Percentiles rank a stretch among this genome's conserved stretches.
Evolutionary conservation across 176 grass and related monocot species (phyloP).

Genomic region (Ensete ventricosum): DNA sequence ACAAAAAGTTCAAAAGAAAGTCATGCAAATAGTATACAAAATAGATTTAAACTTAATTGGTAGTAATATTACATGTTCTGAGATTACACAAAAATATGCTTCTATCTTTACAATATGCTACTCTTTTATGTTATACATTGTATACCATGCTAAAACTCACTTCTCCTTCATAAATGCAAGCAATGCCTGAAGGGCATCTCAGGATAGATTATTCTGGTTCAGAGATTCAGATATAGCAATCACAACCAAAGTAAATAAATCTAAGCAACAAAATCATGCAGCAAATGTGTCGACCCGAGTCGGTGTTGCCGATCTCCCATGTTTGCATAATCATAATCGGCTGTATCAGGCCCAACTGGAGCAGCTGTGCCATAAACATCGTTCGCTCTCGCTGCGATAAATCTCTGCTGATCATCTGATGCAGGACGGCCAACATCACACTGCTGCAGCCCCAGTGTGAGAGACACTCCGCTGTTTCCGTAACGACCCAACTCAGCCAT

Average conservation of each 20-base stretch:
- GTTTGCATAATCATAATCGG: conserved; percentile 31
- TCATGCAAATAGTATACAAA: too few relatives aligned
- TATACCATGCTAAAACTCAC: neutral
- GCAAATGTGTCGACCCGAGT: conserved; percentile 34
- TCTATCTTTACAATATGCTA: conserved; percentile 9
- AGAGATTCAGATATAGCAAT: neutral
- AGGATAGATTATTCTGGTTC: neutral
- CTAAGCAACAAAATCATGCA: conserved; percentile 93
- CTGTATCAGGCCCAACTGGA: conserved; percentile 19
- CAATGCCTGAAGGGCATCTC: neutral
- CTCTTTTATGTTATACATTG: neutral
- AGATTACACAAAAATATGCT: neutral
- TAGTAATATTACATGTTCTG: neutral
- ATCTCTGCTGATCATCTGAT: conserved; percentile 39
- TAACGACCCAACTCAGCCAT: conserved; percentile 47
- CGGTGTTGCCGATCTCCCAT: conserved; percentile 45
- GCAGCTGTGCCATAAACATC: conserved; percentile 39
- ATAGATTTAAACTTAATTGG: too few relatives aligned
- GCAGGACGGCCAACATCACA: conserved; percentile 34
- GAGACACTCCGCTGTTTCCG: conserved; percentile 43
- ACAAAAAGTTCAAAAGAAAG: too few relatives aligned
- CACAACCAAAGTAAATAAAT: neutral
- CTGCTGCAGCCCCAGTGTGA: conserved; percentile 77
- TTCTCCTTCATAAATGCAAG: neutral
- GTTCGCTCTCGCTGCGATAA: conserved; percentile 32